phyloP scores from a whole-genome alignment of 345 rosid species.

The Corchorus capsularis region DNA sequence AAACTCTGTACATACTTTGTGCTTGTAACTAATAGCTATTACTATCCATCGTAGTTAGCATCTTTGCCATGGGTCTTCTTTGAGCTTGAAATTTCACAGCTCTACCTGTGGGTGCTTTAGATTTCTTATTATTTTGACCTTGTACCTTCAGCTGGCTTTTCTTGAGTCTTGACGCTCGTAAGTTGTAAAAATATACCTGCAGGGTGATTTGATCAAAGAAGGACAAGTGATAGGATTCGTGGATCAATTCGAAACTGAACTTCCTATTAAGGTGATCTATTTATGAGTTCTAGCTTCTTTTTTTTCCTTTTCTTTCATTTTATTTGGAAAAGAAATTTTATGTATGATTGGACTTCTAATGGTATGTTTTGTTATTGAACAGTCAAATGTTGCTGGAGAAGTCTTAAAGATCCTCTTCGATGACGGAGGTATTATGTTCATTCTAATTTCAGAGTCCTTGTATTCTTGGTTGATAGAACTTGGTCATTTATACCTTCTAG shows the following conservation, averaged over 20 bases:
- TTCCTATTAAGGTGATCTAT: slow-evolving; percentile 75
- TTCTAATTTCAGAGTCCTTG: neutral
- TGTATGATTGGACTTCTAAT: neutral
- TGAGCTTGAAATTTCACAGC: neutral
- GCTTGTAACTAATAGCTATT: neutral
- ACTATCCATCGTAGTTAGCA: neutral
- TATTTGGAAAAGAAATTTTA: too few species aligned
- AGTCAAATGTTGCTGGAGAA: slow-evolving; percentile 93
- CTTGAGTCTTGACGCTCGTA: neutral
- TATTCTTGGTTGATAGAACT: neutral
- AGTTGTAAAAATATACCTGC: slow-evolving; percentile 22
- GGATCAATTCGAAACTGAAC: slow-evolving; percentile 75
- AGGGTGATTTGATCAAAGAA: slow-evolving; percentile 86
- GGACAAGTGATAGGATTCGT: slow-evolving; percentile 89
- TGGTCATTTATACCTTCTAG: neutral
- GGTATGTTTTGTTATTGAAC: slow-evolving; percentile 35
- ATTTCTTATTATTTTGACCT: neutral
- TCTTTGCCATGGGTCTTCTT: neutral
- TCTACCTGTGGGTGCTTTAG: neutral
- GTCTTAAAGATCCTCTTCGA: slow-evolving; percentile 75
- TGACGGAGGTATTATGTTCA: slow-evolving; percentile 69
- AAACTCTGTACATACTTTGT: neutral
- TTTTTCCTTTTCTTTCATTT: neutral
- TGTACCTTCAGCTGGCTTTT: slow-evolving; percentile 5
- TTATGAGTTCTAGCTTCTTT: slow-evolving; percentile 6